These are phyloP conservation scores for Gonapodya sp. DNA, from an alignment of 192 early-diverging fungal species.

Conservation along the genomic window DNA sequence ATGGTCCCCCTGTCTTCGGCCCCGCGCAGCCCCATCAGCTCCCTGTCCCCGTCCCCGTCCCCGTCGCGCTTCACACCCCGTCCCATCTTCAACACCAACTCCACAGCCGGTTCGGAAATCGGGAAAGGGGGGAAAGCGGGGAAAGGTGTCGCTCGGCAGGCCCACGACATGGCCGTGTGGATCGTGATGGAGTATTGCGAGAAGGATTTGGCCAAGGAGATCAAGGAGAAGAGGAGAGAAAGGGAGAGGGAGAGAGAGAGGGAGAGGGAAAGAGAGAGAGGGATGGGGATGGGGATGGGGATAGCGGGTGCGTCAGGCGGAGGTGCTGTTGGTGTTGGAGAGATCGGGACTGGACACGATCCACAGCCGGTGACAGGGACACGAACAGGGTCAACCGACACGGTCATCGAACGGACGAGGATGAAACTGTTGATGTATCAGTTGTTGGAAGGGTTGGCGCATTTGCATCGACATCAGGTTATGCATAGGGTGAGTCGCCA, in stretches of 20 bases:
- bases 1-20: neutral
- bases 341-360: neutral
- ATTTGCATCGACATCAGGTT: slow-evolving; percentile 72
- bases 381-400: too few relatives aligned
- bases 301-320: neutral
- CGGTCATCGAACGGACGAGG: slow-evolving; percentile 21
- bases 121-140: too few relatives aligned
- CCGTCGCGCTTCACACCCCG: neutral
- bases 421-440: slow-evolving; percentile 82
- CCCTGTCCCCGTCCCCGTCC: neutral
- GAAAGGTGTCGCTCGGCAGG: too few relatives aligned
- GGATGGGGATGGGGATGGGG: neutral
- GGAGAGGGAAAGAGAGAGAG: neutral
- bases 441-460: slow-evolving; percentile 68
- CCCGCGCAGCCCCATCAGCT: neutral
- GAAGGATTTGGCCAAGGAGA: neutral
- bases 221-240: neutral
- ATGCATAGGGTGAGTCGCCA: slow-evolving; percentile 68
- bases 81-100: neutral
- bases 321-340: neutral
- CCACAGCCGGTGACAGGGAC: too few relatives aligned
- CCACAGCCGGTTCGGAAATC: too few relatives aligned
- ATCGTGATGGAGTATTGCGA: slow-evolving; percentile 7
- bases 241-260: neutral
- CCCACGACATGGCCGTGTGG: neutral